Conservation (phyloP, 768 basidiomycete species). For the Rubroboletus pulcherrimus region DNA sequence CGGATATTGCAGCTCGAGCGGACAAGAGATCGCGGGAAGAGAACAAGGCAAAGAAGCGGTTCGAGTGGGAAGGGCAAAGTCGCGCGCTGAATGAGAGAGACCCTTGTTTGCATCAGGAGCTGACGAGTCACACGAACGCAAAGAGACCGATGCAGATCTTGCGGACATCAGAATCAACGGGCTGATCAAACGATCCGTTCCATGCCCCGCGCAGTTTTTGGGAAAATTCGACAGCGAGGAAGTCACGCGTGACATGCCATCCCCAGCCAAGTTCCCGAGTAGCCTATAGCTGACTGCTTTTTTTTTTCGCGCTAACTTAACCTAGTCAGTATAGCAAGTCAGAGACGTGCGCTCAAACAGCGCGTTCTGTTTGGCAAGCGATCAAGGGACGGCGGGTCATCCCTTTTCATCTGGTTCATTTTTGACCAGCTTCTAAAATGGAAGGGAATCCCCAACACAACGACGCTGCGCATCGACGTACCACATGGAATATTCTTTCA, state of each 20-base stretch:
- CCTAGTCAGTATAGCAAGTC: conserved; percentile 1
- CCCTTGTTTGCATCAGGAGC: neutral
- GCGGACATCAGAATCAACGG: conserved; percentile 9
- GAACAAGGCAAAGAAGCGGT: neutral
- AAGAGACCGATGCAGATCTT: conserved; percentile 14
- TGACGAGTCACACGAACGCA: too few relatives aligned
- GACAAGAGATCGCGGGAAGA: conserved; percentile 2
- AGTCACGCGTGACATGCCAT: conserved; percentile 13
- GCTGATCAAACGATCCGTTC: conserved; percentile 11
- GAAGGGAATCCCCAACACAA: conserved; percentile 23
- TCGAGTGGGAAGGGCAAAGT: conserved; percentile 4
- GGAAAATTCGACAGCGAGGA: conserved; percentile 13
- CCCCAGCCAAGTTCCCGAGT: neutral
- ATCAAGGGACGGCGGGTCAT: conserved; percentile 31
- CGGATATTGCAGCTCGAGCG: conserved; percentile 10
- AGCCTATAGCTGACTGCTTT: neutral
- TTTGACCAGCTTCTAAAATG: conserved; percentile 30
- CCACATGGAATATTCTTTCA: conserved; percentile 18
- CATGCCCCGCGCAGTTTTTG: conserved; percentile 3
- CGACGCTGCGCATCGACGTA: conserved; percentile 14
- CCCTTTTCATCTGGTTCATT: conserved; percentile 28
- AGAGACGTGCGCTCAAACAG: conserved; percentile 25
- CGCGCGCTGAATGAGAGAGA: neutral
- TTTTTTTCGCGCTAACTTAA: conserved; percentile 1
- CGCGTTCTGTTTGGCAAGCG: conserved; percentile 23